Evolutionary conservation across 1,284 basidiomycete species (phyloP).

Genomic region (Puccinia sorghi): DNA sequence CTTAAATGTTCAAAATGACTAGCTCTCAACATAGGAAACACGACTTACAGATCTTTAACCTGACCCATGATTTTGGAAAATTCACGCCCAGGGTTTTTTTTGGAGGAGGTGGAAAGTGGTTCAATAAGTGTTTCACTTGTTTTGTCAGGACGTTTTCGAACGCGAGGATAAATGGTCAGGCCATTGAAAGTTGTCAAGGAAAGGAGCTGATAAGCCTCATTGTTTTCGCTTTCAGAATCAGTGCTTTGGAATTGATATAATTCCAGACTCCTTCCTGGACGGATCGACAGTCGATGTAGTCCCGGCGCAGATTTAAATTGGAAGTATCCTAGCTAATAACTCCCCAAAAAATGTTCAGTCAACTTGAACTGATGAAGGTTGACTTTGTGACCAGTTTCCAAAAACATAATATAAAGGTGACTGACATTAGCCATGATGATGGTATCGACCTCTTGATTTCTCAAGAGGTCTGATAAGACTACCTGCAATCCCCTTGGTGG

Average conservation of each 20-base stretch:
- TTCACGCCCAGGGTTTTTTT: not conserved
- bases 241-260: slow-evolving; percentile 80
- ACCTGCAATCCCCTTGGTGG: slow-evolving; percentile 83
- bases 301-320: slow-evolving; percentile 94
- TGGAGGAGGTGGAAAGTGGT: slow-evolving; percentile 17
- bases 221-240: slow-evolving; percentile 71
- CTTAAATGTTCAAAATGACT: not conserved
- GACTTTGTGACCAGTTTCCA: too few species aligned
- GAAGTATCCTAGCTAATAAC: slow-evolving; percentile 73
- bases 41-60: slow-evolving; percentile 43
- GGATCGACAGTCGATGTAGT: slow-evolving; percentile 76
- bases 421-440: slow-evolving; percentile 76
- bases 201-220: slow-evolving; percentile 66
- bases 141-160: slow-evolving; percentile 72
- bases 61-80: slow-evolving; percentile 42
- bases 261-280: slow-evolving; percentile 75
- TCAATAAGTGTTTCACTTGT: slow-evolving; percentile 63
- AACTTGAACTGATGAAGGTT: not conserved
- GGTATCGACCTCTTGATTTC: slow-evolving; percentile 55
- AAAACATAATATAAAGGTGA: not conserved
- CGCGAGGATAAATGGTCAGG: slow-evolving; percentile 78
- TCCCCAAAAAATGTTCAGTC: slow-evolving; percentile 20
- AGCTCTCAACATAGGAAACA: not conserved
- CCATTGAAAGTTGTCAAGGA: slow-evolving; percentile 84
- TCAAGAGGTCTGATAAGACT: slow-evolving; percentile 64